Conservation (phyloP, 1,284 basidiomycete species). For the Malassezia caprae region DNA sequence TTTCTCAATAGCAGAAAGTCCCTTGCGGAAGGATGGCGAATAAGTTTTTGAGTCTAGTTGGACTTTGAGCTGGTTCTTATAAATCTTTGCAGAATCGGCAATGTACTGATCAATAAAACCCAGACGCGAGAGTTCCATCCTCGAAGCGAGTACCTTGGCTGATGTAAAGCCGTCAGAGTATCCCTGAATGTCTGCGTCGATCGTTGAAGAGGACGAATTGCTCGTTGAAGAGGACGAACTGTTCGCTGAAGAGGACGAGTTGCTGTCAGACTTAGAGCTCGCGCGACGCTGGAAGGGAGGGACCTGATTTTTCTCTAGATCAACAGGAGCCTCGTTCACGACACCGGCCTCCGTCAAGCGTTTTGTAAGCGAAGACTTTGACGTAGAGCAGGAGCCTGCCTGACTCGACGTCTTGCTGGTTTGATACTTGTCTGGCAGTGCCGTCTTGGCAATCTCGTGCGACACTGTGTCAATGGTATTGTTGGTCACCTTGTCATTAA, state of each 20-base stretch:
- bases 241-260: no score
- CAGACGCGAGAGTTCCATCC: conserved; percentile 11
- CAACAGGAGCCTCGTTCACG: no score
- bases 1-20: conserved; percentile 1
- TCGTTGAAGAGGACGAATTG: not conserved
- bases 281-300: not conserved
- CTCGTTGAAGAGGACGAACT: not conserved
- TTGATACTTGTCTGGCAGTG: conserved; percentile 11
- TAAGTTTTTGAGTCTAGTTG: not conserved
- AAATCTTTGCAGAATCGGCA: conserved; percentile 7
- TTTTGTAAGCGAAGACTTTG: not conserved
- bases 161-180: conserved; percentile 14
- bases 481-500: conserved; percentile 14
- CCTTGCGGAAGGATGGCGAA: conserved; percentile 4
- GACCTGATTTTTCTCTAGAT: not conserved
- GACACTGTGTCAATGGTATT: conserved; percentile 4
- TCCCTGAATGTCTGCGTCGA: conserved; percentile 1
- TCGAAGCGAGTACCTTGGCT: conserved; percentile 6
- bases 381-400: not conserved
- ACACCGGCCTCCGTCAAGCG: not conserved
- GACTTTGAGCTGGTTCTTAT: conserved; percentile 7
- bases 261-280: not conserved
- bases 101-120: conserved; percentile 17
- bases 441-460: conserved; percentile 3
- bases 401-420: not conserved